Evolutionary conservation across 202 grass and related monocot species (phyloP), one percentile per base, ranked within the genome.

Genomic region (Setaria viridis): DNA sequence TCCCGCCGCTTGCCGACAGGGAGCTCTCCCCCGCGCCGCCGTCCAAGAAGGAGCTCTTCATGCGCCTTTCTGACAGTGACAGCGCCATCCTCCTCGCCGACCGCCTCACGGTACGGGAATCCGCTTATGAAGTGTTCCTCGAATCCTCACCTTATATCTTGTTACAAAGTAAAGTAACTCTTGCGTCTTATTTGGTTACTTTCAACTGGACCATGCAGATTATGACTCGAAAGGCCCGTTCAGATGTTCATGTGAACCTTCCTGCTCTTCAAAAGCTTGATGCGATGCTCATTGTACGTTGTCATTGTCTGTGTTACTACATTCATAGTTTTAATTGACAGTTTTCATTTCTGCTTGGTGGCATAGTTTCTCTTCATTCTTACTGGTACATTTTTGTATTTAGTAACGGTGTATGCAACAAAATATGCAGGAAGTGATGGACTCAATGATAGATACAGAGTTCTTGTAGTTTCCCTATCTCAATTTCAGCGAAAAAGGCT

Each of bases 251-350:
- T 88, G 80, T 96, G 85, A 99, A 94, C 78, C 92, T 99, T 83
- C 97, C 94, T 39, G 97, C 97, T 29, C 94, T 99, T 84, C 90
- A 94, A 85, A 99, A 99, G 88, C 88, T 99, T 83, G 97, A 99
- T 84, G 90, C 87, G 15, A 99, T 99, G 90, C 85, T 99, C 39
- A 87, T 96, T 88, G 97, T 99, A 99, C 81, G 91, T 79, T 92
- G 25, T 59, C 6, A 3, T 25, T 25, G 25, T 25, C 25, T 25
- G 25, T 25, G 25, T 25, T 25, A 25, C 25, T 25, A 25, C 25
- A 25, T 25, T 25, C 25, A 25, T 25, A 25, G 25, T 25, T 25
- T 0, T 25, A 25, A 25, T 25, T 25, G 25, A 25, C 25, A 25
- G 25, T 25, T 25, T 25, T 25, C 25, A 25, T 25, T 25, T 25